Evolutionary conservation across 2,329 filamentous ascomycete species (phyloP).

Genomic region (Phaeosphaeriaceae sp.): DNA sequence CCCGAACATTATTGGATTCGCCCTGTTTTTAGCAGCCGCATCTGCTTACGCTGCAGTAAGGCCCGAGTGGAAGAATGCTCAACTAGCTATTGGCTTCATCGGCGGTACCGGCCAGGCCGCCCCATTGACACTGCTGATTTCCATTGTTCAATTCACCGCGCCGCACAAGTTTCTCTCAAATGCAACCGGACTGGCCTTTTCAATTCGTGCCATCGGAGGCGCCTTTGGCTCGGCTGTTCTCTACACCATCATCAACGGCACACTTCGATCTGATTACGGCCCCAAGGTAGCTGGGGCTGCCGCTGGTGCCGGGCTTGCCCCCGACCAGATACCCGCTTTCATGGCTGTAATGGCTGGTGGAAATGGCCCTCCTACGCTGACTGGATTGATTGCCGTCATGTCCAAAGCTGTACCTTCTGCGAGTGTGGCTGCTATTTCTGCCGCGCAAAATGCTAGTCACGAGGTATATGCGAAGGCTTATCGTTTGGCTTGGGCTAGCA

Average conservation of each 20-base stretch:
- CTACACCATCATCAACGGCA: conserved; percentile 33
- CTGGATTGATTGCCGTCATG: conserved; percentile 16
- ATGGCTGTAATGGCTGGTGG: no score
- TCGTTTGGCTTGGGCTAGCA: conserved; percentile 34
- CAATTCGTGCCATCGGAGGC: conserved; percentile 38
- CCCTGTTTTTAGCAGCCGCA: no score
- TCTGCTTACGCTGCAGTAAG: neutral
- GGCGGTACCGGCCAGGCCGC: conserved; percentile 34
- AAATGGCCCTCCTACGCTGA: conserved; percentile 21
- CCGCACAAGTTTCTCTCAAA: conserved; percentile 38
- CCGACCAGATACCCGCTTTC: no score
- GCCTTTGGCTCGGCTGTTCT: conserved; percentile 40
- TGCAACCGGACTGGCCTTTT: conserved; percentile 41
- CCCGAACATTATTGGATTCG: conserved; percentile 18
- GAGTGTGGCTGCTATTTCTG: conserved; percentile 18
- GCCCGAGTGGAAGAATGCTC: conserved; percentile 29
- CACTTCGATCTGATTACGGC: conserved; percentile 26
- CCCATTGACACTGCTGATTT: conserved; percentile 38
- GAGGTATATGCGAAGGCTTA: conserved; percentile 38
- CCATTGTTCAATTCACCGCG: conserved; percentile 38
- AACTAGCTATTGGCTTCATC: conserved; percentile 34
- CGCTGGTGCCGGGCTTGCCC: conserved; percentile 10
- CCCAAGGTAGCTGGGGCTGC: conserved; percentile 27
- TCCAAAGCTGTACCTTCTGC: conserved; percentile 22
- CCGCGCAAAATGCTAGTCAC: conserved; percentile 33